phyloP scores from a whole-genome alignment of 768 basidiomycete species.

The Lactarius pseudohatsudake region DNA sequence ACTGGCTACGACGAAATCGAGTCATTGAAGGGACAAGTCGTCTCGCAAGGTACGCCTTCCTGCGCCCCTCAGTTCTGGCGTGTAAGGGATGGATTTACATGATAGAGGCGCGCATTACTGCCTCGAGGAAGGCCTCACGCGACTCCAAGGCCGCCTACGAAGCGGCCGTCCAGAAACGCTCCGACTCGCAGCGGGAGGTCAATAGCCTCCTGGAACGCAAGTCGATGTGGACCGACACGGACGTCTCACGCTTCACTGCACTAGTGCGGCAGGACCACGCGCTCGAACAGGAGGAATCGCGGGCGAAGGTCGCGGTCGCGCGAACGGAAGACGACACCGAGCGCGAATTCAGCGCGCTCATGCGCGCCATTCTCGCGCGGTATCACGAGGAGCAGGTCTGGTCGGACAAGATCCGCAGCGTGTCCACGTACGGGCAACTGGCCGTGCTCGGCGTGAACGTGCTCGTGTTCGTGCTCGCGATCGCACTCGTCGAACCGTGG shows the following conservation, averaged over 20 bases:
- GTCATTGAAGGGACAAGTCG: constrained; percentile 71
- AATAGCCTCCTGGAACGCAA: constrained; percentile 95
- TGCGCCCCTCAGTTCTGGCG: background rate
- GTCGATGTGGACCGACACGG: constrained; percentile 85
- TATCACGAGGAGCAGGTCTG: constrained; percentile 99
- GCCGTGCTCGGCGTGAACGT: constrained; percentile 86
- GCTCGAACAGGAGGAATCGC: constrained; percentile 74
- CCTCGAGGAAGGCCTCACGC: constrained; percentile 63
- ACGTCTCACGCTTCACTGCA: constrained; percentile 84
- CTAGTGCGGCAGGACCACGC: constrained; percentile 90
- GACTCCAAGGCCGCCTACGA: constrained; percentile 76
- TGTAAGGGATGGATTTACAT: constrained; percentile 15
- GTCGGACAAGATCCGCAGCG: constrained; percentile 97
- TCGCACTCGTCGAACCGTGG: constrained; percentile 94
- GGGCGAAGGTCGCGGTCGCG: constrained; percentile 64
- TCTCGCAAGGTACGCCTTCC: constrained; percentile 66
- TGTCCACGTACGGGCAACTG: constrained; percentile 90
- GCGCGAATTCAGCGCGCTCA: constrained; percentile 80
- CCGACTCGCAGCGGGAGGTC: constrained; percentile 89
- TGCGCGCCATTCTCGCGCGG: constrained; percentile 83
- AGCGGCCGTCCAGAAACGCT: constrained; percentile 73
- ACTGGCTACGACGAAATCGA: constrained; percentile 95
- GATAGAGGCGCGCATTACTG: constrained; percentile 71
- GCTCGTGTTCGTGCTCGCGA: constrained; percentile 86
- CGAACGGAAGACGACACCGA: constrained; percentile 81